phyloP scores from a whole-genome alignment of 345 rosid species.

The Eucalyptus microcorys region DNA sequence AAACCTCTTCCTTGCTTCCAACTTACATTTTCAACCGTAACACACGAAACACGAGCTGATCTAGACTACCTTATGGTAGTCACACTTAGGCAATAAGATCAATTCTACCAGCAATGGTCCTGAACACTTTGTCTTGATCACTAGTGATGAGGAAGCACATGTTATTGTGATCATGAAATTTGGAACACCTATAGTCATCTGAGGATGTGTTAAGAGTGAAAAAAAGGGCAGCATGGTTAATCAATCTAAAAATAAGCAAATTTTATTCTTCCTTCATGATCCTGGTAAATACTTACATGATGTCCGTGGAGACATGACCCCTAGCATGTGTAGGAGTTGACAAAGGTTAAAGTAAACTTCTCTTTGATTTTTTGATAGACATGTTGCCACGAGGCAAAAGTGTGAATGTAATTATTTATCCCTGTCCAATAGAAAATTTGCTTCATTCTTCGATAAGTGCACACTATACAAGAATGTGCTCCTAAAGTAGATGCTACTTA shows the following conservation, averaged over 20 bases:
- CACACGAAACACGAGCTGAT: background rate
- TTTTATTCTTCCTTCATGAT: background rate
- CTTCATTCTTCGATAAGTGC: background rate
- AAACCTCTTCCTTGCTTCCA: background rate
- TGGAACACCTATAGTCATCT: background rate
- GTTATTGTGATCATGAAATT: background rate
- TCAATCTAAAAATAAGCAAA: background rate
- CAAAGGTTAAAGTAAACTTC: background rate
- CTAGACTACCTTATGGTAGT: background rate
- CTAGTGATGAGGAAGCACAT: background rate
- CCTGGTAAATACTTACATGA: background rate
- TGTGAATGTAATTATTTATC: background rate
- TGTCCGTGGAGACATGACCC: background rate
- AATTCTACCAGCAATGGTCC: background rate
- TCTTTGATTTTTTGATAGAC: background rate
- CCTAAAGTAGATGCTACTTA: background rate
- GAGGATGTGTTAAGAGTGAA: background rate
- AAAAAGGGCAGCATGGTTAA: background rate
- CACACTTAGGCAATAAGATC: background rate
- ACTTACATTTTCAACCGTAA: background rate
- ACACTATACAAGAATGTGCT: background rate
- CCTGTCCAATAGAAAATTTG: background rate
- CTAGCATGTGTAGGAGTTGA: background rate
- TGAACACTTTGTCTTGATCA: background rate
- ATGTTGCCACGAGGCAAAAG: background rate